Percentiles rank a stretch among this genome's conserved stretches.
Evolutionary conservation across 1,284 basidiomycete genomes (phyloP).

Genomic region (Rhodotorula sp.): DNA sequence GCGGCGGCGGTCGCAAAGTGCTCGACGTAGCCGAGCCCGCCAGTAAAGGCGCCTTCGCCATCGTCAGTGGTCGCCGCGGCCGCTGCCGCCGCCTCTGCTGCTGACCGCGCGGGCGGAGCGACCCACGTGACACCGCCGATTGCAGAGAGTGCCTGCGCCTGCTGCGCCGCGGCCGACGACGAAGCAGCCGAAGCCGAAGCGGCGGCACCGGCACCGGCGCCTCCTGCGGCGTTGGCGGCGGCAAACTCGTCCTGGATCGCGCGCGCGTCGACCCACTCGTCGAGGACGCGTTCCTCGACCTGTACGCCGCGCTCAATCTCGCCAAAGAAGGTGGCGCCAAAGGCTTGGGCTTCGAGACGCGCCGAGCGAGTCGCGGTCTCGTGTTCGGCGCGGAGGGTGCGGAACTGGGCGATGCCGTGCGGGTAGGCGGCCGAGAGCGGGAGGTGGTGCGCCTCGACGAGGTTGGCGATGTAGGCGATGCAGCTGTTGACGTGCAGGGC

Average conservation of each 20-base stretch:
- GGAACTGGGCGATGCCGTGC: conserved; percentile 77
- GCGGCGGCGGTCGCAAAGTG: conserved; percentile 69
- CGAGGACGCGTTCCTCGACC: conserved; percentile 63
- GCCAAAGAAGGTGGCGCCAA: conserved; percentile 69
- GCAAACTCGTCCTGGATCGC: conserved; percentile 32
- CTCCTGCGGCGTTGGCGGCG: not conserved
- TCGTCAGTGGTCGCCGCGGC: not conserved
- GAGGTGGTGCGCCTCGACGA: conserved; percentile 65
- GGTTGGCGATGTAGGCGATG: conserved; percentile 73
- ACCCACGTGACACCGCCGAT: not conserved
- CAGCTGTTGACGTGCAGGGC: conserved; percentile 56
- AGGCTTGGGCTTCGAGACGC: conserved; percentile 71
- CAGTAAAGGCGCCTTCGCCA: conserved; percentile 25
- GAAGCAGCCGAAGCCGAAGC: not conserved
- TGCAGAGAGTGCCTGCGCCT: not conserved
- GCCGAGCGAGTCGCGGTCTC: conserved; percentile 75
- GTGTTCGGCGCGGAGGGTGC: conserved; percentile 77
- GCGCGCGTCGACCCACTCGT: conserved; percentile 43
- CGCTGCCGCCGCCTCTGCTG: conserved; percentile 9
- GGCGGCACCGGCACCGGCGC: not conserved
- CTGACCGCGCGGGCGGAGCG: not conserved
- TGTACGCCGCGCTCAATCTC: conserved; percentile 62
- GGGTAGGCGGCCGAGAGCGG: conserved; percentile 79
- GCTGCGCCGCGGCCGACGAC: not conserved
- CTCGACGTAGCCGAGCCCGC: conserved; percentile 48